These are phyloP conservation scores for Cyclotella choctawhatcheeana DNA, from an alignment of 108 stramenopile species.

Conservation along the genomic window DNA sequence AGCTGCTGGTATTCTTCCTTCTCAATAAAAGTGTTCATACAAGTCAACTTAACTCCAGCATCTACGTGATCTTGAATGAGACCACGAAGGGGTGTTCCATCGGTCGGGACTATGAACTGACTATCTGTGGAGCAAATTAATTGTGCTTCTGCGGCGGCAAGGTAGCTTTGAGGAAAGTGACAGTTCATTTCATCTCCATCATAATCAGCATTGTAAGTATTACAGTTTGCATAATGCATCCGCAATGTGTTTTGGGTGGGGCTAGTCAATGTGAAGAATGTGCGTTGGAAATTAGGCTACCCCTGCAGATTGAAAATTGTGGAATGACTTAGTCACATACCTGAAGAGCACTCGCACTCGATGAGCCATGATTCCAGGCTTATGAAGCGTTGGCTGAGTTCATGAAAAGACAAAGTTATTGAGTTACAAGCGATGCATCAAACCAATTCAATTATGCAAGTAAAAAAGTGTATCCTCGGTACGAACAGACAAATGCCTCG, in stretches of 20 bases:
- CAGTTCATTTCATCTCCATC: slow-evolving; percentile 99
- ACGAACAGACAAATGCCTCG: slow-evolving; percentile 43
- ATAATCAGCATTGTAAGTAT: slow-evolving; percentile 99
- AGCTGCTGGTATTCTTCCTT: slow-evolving; percentile 96
- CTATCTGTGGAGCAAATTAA: slow-evolving; percentile 93
- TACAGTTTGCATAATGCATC: slow-evolving; percentile 99
- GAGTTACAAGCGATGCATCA: no score
- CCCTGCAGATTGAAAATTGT: no score
- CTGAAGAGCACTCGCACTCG: slow-evolving; percentile 91
- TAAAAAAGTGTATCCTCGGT: slow-evolving; percentile 62
- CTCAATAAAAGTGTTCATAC: slow-evolving; percentile 91
- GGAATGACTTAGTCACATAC: neutral
- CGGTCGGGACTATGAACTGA: slow-evolving; percentile 97
- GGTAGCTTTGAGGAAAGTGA: slow-evolving; percentile 97
- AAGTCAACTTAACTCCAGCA: slow-evolving; percentile 96
- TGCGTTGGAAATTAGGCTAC: no score
- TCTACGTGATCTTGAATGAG: slow-evolving; percentile 99
- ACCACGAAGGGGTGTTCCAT: slow-evolving; percentile 96
- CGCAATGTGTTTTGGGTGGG: slow-evolving; percentile 95
- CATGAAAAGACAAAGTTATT: no score
- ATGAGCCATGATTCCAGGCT: slow-evolving; percentile 99
- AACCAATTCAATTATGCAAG: no score
- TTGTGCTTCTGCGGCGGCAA: slow-evolving; percentile 95
- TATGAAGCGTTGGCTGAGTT: slow-evolving; percentile 98
- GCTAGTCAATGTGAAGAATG: no score